A percentile compares a stretch with the other conserved stretches of the same genome.
These are phyloP conservation scores for Camellia oleifera DNA, from an alignment of 179 eudicot species.

Conservation along the genomic window DNA sequence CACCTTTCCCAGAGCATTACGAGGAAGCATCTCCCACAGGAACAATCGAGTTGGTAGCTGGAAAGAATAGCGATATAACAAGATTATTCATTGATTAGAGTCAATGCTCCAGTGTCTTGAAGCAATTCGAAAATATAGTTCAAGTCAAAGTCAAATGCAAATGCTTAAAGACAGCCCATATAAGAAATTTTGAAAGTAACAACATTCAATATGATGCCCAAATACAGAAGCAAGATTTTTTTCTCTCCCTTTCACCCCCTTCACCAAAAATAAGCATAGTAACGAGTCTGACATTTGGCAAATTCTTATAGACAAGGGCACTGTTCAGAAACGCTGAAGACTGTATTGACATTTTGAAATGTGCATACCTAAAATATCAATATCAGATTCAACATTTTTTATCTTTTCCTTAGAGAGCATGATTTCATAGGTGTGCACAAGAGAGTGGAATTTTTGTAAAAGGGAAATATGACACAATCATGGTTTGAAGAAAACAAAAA, in stretches of 20 bases:
- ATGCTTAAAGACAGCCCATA: neutral
- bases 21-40: conserved; percentile 89
- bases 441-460: too few relatives aligned
- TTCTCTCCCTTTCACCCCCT: neutral
- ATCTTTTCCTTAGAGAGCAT: too few relatives aligned
- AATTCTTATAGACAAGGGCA: neutral
- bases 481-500: too few relatives aligned
- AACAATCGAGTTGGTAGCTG: conserved; percentile 82
- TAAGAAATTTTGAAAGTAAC: neutral
- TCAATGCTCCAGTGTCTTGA: neutral
- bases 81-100: neutral
- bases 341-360: too few relatives aligned
- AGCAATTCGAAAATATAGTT: neutral
- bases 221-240: neutral
- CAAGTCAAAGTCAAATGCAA: neutral
- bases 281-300: neutral
- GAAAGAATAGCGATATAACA: conserved; percentile 10
- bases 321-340: neutral
- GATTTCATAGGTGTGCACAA: too few relatives aligned
- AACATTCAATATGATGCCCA: neutral
- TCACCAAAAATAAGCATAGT: too few relatives aligned
- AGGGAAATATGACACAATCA: too few relatives aligned
- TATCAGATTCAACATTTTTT: too few relatives aligned
- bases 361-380: too few relatives aligned
- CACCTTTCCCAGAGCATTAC: conserved; percentile 99